Base-by-base conservation (phyloP, 148 eudicot species). In the Tetragonia tetragonoides region DNA sequence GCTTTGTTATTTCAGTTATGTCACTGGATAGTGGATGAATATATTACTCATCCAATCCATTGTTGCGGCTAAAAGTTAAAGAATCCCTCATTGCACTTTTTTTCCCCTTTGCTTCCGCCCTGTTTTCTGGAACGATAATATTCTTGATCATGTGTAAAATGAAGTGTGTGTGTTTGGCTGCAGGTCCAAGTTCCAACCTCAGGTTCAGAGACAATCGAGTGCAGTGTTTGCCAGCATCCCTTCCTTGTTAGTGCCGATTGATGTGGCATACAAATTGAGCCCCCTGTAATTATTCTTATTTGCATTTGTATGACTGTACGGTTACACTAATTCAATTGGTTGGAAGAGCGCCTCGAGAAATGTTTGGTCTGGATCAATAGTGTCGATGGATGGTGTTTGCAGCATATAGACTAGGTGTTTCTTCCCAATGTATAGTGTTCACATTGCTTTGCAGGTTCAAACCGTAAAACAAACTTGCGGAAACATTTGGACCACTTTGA, bases 211-310 rank as follows among this genome's bases (percentile, higher is more conserved):
- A 93, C 90, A 20, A 88, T 93, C 14, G 97, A 91, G 80, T 93
- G 97, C 87, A 89, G 93, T 73, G 92, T 93, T 24, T 93, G 97
- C 84, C 97, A 91, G 77, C 93, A 93, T 77, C 90, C 95, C 10
- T 93, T 93, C 88, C 87, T 91, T 65, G 91, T 93, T 37, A 84
- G 65, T 77, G 91, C 91, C 77, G 65, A 83, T 73, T 87, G 84
- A 86, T 75, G 18, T 40, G 65, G 14, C 10, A 16, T 42, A 40
- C 42, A 40, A 15, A 10, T 40, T 54, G 23, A 37, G 20, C 5
- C 42, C 37, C 56, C 7, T 66, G 61, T 47, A 23, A 37, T 49
- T 51, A 54, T 2, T 14, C 8, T 10, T 67, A 18, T 64, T 9
- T 28, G 42, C 23, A 2, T 75, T 0, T 24, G 46, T 47, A 9